These are phyloP conservation scores for Rhizoclosmatium sp. DNA, from an alignment of 192 early-diverging fungal species.

Conservation along the genomic window DNA sequence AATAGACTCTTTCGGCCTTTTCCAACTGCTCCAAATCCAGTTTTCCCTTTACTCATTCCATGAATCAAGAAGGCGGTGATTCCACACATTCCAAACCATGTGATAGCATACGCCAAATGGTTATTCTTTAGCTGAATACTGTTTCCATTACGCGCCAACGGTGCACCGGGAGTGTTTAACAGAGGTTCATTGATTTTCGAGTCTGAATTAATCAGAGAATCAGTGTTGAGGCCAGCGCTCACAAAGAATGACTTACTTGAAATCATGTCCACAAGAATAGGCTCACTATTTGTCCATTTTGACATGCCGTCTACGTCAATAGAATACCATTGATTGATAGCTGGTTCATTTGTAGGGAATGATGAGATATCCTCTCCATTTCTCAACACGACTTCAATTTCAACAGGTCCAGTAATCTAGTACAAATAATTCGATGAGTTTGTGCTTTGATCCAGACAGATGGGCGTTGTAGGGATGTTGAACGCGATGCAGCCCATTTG, in stretches of 20 bases:
- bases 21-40: conserved; percentile 9
- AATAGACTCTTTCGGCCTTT: not conserved
- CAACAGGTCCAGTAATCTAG: conserved; percentile 60
- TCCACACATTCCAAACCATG: conserved; percentile 73
- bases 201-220: conserved; percentile 10
- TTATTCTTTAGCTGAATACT: conserved; percentile 83
- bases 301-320: conserved; percentile 83
- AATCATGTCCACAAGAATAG: conserved; percentile 81
- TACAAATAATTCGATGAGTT: not conserved
- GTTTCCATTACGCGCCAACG: conserved; percentile 70
- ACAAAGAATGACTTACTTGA: conserved; percentile 46
- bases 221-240: not conserved
- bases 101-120: conserved; percentile 87
- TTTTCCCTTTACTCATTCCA: not conserved
- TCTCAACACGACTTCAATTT: conserved; percentile 73
- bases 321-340: conserved; percentile 84
- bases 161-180: conserved; percentile 67
- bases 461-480: not conserved
- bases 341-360: conserved; percentile 56
- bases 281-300: conserved; percentile 64
- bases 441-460: not conserved
- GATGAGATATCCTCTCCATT: conserved; percentile 53
- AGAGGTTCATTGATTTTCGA: conserved; percentile 47
- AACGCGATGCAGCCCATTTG: conserved; percentile 21
- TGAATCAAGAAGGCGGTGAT: conserved; percentile 10